These are phyloP conservation scores for Ophiognomonia clavigignenti-juglandacearum DNA, from an alignment of 2,329 filamentous ascomycete genomes.

Conservation along the genomic window DNA sequence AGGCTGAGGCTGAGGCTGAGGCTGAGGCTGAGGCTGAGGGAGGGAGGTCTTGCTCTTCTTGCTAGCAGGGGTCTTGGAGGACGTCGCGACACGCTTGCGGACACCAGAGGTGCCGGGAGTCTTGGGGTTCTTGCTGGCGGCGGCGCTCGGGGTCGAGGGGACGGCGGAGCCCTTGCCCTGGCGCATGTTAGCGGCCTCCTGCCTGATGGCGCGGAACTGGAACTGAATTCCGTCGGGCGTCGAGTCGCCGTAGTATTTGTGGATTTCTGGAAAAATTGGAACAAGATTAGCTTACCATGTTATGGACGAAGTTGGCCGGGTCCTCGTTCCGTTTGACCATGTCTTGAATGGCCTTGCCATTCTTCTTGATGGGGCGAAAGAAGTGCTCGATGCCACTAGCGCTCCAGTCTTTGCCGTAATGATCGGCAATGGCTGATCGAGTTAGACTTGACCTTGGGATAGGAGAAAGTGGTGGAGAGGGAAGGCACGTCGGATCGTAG, in stretches of 20 bases:
- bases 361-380: conserved; percentile 41
- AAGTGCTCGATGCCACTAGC: conserved; percentile 45
- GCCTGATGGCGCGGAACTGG: conserved; percentile 54
- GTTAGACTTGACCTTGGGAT: conserved; percentile 18
- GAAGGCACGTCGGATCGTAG: too few relatives aligned
- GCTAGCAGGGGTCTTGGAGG: conserved; percentile 7
- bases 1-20: conserved; percentile 3
- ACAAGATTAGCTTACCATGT: conserved; percentile 14
- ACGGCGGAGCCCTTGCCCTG: conserved; percentile 8
- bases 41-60: conserved; percentile 31
- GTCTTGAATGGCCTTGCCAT: conserved; percentile 33
- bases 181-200: conserved; percentile 43
- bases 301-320: conserved; percentile 35
- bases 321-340: conserved; percentile 33
- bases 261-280: conserved; percentile 42
- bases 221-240: conserved; percentile 55
- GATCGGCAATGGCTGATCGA: conserved; percentile 39
- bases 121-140: conserved; percentile 22
- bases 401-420: conserved; percentile 46
- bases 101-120: conserved; percentile 16
- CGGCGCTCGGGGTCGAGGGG: background rate
- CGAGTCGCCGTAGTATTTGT: conserved; percentile 55
- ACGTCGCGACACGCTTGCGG: conserved; percentile 13
- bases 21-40: conserved; percentile 26
- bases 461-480: too few relatives aligned